Percentiles rank a stretch among this genome's conserved stretches.
These are phyloP conservation scores for Colletotrichum incanum DNA, from an alignment of 2,329 filamentous ascomycete genomes.

Conservation along the genomic window DNA sequence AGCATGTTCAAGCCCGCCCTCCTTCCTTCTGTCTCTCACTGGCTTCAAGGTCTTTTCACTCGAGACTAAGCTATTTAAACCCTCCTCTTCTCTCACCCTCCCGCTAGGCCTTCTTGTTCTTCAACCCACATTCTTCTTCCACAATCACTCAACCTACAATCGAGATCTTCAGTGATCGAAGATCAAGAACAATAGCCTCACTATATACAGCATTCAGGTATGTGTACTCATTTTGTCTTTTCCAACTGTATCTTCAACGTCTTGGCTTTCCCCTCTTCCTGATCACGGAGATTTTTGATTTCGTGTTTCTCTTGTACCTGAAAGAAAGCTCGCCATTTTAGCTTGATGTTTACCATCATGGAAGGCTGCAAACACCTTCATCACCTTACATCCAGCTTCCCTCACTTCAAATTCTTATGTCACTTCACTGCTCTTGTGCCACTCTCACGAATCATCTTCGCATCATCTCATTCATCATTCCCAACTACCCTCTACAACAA, in stretches of 20 bases:
- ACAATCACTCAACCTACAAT: neutral
- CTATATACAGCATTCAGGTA: constrained; percentile 6
- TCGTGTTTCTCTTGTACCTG: neutral
- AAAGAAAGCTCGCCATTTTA: neutral
- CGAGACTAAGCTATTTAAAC: neutral
- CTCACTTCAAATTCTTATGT: neutral
- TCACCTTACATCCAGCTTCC: too few relatives aligned
- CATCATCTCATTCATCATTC: too few relatives aligned
- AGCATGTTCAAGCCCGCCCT: neutral
- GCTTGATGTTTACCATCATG: neutral
- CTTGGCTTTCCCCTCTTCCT: neutral
- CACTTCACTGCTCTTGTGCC: too few relatives aligned
- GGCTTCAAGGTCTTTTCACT: neutral
- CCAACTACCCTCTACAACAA: neutral
- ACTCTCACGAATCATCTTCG: neutral
- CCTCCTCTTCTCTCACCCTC: neutral
- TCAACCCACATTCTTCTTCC: neutral
- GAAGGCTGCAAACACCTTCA: neutral
- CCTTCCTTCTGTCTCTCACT: neutral
- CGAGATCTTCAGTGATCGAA: neutral
- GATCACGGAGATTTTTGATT: too few relatives aligned
- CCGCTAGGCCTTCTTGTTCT: too few relatives aligned
- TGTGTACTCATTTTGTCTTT: neutral
- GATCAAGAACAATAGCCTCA: neutral
- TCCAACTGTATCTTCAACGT: neutral